These are phyloP conservation scores for Aspergillus haitiensis DNA, from an alignment of 495 filamentous ascomycete genomes.

Conservation along the genomic window DNA sequence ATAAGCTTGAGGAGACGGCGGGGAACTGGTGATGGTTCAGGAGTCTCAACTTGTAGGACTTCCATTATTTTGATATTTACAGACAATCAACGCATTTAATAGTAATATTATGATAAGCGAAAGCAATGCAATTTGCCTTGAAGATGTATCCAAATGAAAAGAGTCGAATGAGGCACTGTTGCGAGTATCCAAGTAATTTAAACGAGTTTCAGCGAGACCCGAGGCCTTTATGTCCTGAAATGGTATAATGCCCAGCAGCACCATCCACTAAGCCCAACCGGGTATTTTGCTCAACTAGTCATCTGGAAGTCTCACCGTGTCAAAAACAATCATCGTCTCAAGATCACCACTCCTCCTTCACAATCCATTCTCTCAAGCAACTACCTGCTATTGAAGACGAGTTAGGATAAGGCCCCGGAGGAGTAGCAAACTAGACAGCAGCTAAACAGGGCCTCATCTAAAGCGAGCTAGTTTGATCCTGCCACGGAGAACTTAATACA, in stretches of 20 bases:
- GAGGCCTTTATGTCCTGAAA: background rate
- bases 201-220: background rate
- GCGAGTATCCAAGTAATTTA: background rate
- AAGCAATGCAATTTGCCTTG: background rate
- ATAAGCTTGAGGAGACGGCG: conserved; percentile 29
- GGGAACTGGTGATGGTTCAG: background rate
- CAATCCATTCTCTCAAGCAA: no score
- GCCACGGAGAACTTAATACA: no score
- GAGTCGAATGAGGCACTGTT: background rate
- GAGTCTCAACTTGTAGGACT: conserved; percentile 6
- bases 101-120: background rate
- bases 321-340: no score
- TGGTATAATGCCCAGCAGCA: conserved; percentile 8
- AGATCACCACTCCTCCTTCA: no score
- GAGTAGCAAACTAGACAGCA: no score
- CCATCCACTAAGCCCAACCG: background rate
- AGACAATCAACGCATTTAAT: background rate
- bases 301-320: no score
- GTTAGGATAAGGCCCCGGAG: no score
- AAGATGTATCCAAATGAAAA: background rate
- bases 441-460: no score
- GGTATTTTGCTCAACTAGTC: no score
- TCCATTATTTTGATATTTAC: conserved; percentile 8
- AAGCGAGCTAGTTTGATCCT: no score
- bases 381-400: no score